Base-by-base conservation (phyloP, 2,329 filamentous ascomycete species). In the Penicillium sp. region DNA sequence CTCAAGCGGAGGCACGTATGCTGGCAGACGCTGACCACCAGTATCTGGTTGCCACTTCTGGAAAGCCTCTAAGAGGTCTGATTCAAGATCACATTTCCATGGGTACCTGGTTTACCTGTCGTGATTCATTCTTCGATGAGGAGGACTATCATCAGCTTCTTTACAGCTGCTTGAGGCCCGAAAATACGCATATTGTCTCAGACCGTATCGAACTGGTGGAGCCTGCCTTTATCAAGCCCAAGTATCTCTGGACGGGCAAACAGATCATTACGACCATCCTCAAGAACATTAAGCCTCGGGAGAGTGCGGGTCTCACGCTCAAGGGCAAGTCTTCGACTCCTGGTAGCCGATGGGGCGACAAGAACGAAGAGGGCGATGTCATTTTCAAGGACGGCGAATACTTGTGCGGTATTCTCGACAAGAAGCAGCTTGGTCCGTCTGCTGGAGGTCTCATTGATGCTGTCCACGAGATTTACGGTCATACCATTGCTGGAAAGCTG, bases 81-180 rank as follows among this genome's bases (percentile, higher is more conserved):
- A 98, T 98, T 70, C 94, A 98, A 70, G 93, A 98, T 77, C 93
- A 98, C 69, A 86, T 98, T 50, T 96, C 91, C 2, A 91, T 98
- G 65, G 89, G 88, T 36, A 88, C 95, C 3, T 85, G 86, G 69
- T 80, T 98, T 46, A 95, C 90, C 47, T 95, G 84, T 68, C 84
- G 88, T 61, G 93, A 98, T 67, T 88, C 86, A 3, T 91, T 96
- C 65, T 95, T 97, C 63, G 85, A 84, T 51, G 80, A 86, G 46
- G 86, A 87, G 28, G 84, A 94, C 50, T 98, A 97, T 65, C 87
- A 96, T 54, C 87, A 97, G 65, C 75, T 98, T n/a, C 77, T 98
- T 5, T 98, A 98, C 68, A 86, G 81, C 50, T 91, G 88, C 47
- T 72, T 98, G 41, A 81, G 93, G 46, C 93, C 93, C 0, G 93